A percentile compares a stretch with the other conserved stretches of the same genome.
Conservation (phyloP, 306 rosid genomes). For the Vigna trinervia region DNA sequence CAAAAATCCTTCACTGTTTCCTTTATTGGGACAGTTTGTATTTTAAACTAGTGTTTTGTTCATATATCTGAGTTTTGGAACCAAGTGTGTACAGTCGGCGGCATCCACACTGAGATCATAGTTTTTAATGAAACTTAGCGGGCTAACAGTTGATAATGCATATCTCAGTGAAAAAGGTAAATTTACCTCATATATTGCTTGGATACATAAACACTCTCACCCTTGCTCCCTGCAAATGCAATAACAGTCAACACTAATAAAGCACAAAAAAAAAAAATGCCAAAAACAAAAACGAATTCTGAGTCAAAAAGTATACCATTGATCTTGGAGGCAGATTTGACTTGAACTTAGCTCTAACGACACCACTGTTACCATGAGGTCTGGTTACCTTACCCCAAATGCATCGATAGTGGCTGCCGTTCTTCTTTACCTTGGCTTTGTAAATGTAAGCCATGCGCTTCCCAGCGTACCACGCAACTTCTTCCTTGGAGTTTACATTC, state of each 20-base stretch:
- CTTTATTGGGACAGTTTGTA: neutral
- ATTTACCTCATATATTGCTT: constrained; percentile 82
- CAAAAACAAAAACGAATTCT: neutral
- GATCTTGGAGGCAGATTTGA: constrained; percentile 89
- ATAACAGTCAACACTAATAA: constrained; percentile 36
- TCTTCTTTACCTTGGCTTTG: constrained; percentile 88
- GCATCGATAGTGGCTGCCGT: constrained; percentile 89
- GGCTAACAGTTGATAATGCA: neutral
- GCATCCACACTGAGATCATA: neutral
- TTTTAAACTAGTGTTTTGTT: neutral
- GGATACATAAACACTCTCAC: constrained; percentile 98
- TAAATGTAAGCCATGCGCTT: constrained; percentile 95
- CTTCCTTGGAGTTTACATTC: constrained; percentile 93
- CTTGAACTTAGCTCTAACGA: constrained; percentile 93
- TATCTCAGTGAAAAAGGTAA: neutral
- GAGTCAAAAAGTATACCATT: constrained; percentile 57
- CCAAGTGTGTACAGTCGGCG: neutral
- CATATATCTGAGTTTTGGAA: neutral
- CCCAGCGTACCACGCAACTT: constrained; percentile 81
- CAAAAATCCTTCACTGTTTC: neutral
- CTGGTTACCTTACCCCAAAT: constrained; percentile 95
- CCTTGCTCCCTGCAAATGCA: constrained; percentile 73
- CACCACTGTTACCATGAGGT: constrained; percentile 95
- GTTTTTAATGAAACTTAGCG: neutral
- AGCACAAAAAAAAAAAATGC: neutral